Base-by-base conservation (phyloP, 148 eudicot species). In the Silene uniflora region DNA sequence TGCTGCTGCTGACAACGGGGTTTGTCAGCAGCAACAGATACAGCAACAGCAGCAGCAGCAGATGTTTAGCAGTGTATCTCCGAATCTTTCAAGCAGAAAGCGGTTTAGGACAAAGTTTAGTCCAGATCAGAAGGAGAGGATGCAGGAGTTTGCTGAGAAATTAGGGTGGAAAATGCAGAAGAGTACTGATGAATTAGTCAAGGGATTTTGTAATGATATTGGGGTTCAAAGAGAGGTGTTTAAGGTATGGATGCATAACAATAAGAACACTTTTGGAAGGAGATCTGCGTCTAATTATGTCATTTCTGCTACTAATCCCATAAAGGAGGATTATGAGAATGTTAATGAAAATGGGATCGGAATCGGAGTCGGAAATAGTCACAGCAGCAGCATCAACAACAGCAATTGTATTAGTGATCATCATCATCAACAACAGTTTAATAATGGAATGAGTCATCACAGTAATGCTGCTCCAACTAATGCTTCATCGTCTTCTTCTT, bases 181-280 rank as follows among this genome's bases (percentile, higher is more conserved):
- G 62, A 73, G 81, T 21, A 86, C 81, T n/a, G 91, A 89, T 7
- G 93, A 83, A 0, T 0, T 75, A 27, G 86, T 89, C 4, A 75
- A 62, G 0, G 81, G 72, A 0, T 83, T 85, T 59, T 91, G 93
- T 73, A 71, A 27, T 29, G 87, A 83, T 42, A 84, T 91, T 73
- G 89, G 93, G 0, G 93, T 91, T 6, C 91, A 89, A 16, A 84
- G 82, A 70, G 90, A 91, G 10, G 97, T 91, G 3, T 87, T 91
- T 58, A 91, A 91, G 42, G 97, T 91, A 0, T 91, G 97, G 97
- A 91, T 91, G 97, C 97, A 91, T 55, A 91, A 91, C 65, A 89
- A 91, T 75, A 91, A 91, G 80, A 91, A 84, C 82, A 86, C 86
- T 17, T 76, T 75, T 6, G 88, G 85, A 0, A 84, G 81, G 64